A percentile compares a stretch with the other conserved stretches of the same genome.
Evolutionary conservation across 805 yeast genomes (phyloP).

Genomic region (Candida verbasci): DNA sequence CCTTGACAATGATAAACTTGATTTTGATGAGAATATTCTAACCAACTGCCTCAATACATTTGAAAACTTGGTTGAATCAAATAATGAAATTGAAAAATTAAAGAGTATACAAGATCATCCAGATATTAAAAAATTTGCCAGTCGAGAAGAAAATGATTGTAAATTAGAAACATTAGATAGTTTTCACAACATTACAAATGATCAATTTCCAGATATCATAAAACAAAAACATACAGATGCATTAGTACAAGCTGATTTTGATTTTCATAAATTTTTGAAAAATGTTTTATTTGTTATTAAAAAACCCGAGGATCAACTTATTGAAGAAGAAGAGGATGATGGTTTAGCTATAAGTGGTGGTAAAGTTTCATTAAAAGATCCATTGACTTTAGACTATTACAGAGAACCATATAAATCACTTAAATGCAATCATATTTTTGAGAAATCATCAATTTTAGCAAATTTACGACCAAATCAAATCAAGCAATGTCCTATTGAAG

Average conservation of each 20-base stretch:
- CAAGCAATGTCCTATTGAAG: slow-evolving; percentile 54
- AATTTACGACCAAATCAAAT: slow-evolving; percentile 19
- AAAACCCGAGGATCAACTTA: slow-evolving; percentile 62
- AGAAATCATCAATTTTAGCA: slow-evolving; percentile 39
- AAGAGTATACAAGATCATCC: neutral
- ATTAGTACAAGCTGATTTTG: neutral
- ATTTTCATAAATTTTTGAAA: slow-evolving; percentile 6
- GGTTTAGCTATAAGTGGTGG: slow-evolving; percentile 71
- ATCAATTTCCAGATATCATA: slow-evolving; percentile 16
- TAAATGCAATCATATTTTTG: slow-evolving; percentile 62
- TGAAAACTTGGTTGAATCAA: slow-evolving; percentile 12
- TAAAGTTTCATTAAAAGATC: slow-evolving; percentile 61
- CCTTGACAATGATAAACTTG: slow-evolving; percentile 5
- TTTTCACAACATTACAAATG: slow-evolving; percentile 11
- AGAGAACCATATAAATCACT: slow-evolving; percentile 51
- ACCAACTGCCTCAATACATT: slow-evolving; percentile 10
- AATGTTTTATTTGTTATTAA: slow-evolving; percentile 39
- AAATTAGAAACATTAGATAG: slow-evolving; percentile 17
- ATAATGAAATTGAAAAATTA: slow-evolving; percentile 11
- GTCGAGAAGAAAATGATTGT: slow-evolving; percentile 18
- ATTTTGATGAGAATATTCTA: slow-evolving; percentile 9
- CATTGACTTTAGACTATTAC: slow-evolving; percentile 53
- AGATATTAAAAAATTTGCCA: neutral
- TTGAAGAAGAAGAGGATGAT: slow-evolving; percentile 50
- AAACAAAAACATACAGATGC: slow-evolving; percentile 6